A percentile compares a stretch with the other conserved stretches of the same genome.
phyloP scores from a whole-genome alignment of 2,329 filamentous ascomycete species.

The Corynespora cassiicola region DNA sequence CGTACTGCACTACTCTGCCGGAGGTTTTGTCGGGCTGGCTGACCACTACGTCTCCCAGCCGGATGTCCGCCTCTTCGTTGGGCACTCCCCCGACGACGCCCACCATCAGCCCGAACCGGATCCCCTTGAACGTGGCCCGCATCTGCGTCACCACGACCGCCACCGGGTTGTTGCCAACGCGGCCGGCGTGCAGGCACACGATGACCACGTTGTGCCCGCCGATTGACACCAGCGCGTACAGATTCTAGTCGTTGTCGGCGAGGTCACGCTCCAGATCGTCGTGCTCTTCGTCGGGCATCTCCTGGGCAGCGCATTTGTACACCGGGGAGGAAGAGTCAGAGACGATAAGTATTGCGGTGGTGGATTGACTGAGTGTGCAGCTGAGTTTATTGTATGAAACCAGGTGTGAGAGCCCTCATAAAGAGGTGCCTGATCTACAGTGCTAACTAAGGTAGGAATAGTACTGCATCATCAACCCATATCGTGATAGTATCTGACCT shows the following conservation, averaged over 20 bases:
- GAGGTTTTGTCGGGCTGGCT: conserved; percentile 11
- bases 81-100: conserved; percentile 39
- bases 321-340: too few relatives aligned
- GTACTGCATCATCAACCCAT: too few relatives aligned
- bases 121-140: conserved; percentile 29
- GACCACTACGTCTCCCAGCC: conserved; percentile 19
- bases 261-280: conserved; percentile 22
- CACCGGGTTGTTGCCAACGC: conserved; percentile 35
- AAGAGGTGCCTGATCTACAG: too few relatives aligned
- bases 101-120: conserved; percentile 27
- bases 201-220: conserved; percentile 37
- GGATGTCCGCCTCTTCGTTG: conserved; percentile 10
- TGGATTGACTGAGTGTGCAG: too few relatives aligned
- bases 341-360: too few relatives aligned
- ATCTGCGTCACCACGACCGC: conserved; percentile 36
- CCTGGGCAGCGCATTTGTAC: conserved; percentile 31
- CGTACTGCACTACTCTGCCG: conserved; percentile 20
- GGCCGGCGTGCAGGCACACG: conserved; percentile 18
- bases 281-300: conserved; percentile 38
- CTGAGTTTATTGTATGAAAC: too few relatives aligned
- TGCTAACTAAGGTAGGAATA: too few relatives aligned
- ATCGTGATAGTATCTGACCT: too few relatives aligned
- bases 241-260: conserved; percentile 28
- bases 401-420: too few relatives aligned
- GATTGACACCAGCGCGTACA: conserved; percentile 3